These are phyloP conservation scores for Sporobolomyces pararoseus DNA, from an alignment of 768 basidiomycete species.

Conservation along the genomic window DNA sequence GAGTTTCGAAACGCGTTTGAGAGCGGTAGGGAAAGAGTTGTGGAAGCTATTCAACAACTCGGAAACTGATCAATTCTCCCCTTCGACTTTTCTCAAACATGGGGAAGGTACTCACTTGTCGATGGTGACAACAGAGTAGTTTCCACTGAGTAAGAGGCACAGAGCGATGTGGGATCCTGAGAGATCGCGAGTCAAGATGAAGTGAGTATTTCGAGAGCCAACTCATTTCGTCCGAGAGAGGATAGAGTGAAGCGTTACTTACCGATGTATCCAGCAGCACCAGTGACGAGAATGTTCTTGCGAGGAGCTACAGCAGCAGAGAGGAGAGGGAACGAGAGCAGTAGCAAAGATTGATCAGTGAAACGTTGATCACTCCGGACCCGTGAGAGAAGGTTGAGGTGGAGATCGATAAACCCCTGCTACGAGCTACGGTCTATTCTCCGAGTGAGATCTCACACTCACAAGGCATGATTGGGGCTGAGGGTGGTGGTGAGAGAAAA, in stretches of 20 bases:
- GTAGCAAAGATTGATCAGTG: too few species aligned
- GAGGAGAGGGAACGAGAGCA: not conserved
- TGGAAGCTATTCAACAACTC: conserved; percentile 62
- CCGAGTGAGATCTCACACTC: not conserved
- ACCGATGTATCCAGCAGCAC: conserved; percentile 91
- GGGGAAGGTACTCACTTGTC: conserved; percentile 54
- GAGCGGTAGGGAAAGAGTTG: conserved; percentile 75
- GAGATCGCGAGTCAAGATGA: not conserved
- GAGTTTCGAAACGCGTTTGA: conserved; percentile 72
- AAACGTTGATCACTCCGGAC: too few species aligned
- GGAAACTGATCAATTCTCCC: not conserved
- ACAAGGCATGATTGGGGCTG: conserved; percentile 4
- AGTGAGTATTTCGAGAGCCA: conserved; percentile 14
- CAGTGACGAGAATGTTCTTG: conserved; percentile 59
- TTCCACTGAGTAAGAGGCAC: conserved; percentile 73
- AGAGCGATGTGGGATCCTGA: conserved; percentile 91
- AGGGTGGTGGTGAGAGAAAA: not conserved
- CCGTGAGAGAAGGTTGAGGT: too few species aligned
- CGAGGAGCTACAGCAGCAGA: conserved; percentile 11
- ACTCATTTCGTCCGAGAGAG: not conserved
- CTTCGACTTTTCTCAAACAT: not conserved
- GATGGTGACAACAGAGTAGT: conserved; percentile 87
- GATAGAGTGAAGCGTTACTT: not conserved
- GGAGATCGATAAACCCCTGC: too few species aligned
- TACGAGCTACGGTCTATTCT: not conserved